phyloP scores from a whole-genome alignment of 441 rosid genomes.

The Populus hybrid region DNA sequence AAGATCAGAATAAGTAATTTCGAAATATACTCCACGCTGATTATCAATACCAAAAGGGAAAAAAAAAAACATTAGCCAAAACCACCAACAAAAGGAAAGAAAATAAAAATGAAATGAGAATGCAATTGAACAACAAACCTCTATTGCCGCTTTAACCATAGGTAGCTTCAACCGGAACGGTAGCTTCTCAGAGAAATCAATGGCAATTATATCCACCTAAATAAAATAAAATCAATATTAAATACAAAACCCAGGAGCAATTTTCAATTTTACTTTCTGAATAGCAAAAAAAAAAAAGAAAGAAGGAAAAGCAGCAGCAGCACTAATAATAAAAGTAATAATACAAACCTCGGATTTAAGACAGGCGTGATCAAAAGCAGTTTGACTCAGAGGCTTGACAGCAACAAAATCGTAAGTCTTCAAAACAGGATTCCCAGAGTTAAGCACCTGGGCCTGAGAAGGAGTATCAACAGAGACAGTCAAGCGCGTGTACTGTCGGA shows the following conservation, averaged over 20 bases:
- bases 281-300: neutral
- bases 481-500: conserved; percentile 92
- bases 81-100: neutral
- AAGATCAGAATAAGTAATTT: conserved; percentile 68
- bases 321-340: neutral
- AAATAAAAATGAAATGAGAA: neutral
- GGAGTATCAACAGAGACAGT: conserved; percentile 55
- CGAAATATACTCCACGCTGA: conserved; percentile 87
- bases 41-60: neutral
- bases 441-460: conserved; percentile 59
- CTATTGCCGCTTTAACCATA: conserved; percentile 64
- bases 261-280: neutral
- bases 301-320: neutral
- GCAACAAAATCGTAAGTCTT: conserved; percentile 80
- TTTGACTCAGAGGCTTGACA: conserved; percentile 68
- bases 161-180: conserved; percentile 63
- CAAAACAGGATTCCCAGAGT: conserved; percentile 61
- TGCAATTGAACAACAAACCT: conserved; percentile 39
- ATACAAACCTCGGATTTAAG: conserved; percentile 57
- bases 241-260: neutral
- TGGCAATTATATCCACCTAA: conserved; percentile 77
- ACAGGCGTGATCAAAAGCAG: conserved; percentile 63
- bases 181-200: conserved; percentile 62
- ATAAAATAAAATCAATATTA: neutral
- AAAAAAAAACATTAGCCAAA: neutral